These are phyloP conservation scores for Chaetomiaceae sp. DNA, from an alignment of 2,329 filamentous ascomycete species.

Conservation along the genomic window DNA sequence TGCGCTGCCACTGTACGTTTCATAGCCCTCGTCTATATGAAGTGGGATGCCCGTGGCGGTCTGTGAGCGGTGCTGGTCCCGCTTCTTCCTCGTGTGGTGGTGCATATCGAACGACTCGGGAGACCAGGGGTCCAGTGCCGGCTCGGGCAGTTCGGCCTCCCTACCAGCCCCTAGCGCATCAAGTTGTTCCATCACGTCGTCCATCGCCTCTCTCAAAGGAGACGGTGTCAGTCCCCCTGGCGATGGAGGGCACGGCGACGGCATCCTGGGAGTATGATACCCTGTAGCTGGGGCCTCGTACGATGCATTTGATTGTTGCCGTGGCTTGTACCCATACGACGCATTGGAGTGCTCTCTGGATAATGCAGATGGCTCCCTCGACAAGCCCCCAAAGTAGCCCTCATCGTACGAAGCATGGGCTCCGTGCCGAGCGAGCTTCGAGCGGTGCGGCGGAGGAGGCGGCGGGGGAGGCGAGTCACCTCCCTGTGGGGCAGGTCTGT, in stretches of 20 bases:
- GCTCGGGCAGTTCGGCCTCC: slow-evolving; percentile 51
- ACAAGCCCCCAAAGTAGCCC: slow-evolving; percentile 18
- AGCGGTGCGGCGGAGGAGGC: slow-evolving; percentile 74
- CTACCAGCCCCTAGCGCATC: slow-evolving; percentile 70
- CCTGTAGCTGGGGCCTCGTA: slow-evolving; percentile 36
- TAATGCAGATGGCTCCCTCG: slow-evolving; percentile 13
- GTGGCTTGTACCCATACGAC: slow-evolving; percentile 26
- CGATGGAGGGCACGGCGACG: slow-evolving; percentile 65
- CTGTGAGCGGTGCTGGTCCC: slow-evolving; percentile 50
- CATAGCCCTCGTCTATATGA: slow-evolving; percentile 55
- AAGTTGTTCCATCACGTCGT: slow-evolving; percentile 93
- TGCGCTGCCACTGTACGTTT: slow-evolving; percentile 50
- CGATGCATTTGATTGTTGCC: slow-evolving; percentile 30
- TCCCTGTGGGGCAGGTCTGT: slow-evolving; percentile 10
- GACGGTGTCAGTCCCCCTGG: slow-evolving; percentile 78
- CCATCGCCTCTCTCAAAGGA: slow-evolving; percentile 90
- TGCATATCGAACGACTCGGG: slow-evolving; percentile 73
- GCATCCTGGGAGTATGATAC: slow-evolving; percentile 52
- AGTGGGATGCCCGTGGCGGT: slow-evolving; percentile 69
- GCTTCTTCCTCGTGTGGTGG: slow-evolving; percentile 37
- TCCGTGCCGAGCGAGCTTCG: slow-evolving; percentile 27
- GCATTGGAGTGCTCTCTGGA: slow-evolving; percentile 32
- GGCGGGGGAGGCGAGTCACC: slow-evolving; percentile 69
- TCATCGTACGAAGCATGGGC: slow-evolving; percentile 33
- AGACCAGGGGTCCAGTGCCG: slow-evolving; percentile 73